Conservation (phyloP, 1,284 basidiomycete genomes). For the Singerocomus inundabilis region DNA sequence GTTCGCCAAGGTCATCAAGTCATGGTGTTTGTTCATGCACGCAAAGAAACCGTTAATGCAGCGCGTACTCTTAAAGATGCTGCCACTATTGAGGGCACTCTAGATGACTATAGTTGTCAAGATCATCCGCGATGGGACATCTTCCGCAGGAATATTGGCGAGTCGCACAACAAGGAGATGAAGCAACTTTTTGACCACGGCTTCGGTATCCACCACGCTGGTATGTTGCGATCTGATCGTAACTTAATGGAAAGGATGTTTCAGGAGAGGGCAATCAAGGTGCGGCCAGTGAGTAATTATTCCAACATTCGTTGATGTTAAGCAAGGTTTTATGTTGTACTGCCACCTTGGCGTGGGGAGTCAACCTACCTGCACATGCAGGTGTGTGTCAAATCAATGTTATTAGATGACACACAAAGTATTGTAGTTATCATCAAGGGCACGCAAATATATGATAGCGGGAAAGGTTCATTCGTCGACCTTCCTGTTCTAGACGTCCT, state of each 20-base stretch:
- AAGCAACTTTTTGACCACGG: conserved; percentile 90
- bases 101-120: conserved; percentile 78
- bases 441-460: conserved; percentile 93
- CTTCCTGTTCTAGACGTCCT: conserved; percentile 95
- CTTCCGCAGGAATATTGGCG: conserved; percentile 77
- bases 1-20: conserved; percentile 93
- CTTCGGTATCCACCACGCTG: conserved; percentile 98
- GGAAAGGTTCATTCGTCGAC: conserved; percentile 88
- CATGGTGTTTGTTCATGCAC: conserved; percentile 99
- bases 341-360: conserved; percentile 98
- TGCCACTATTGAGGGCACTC: conserved; percentile 69
- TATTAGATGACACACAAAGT: conserved; percentile 12
- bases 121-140: conserved; percentile 76
- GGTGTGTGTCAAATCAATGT: conserved; percentile 45
- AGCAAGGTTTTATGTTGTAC: conserved; percentile 95
- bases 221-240: conserved; percentile 93
- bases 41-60: conserved; percentile 97
- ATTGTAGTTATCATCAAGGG: conserved; percentile 91
- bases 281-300: conserved; percentile 30
- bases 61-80: conserved; percentile 85
- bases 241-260: conserved; percentile 98
- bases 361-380: conserved; percentile 98
- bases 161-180: conserved; percentile 95
- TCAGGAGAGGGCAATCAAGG: conserved; percentile 88
- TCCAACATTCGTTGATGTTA: conserved; percentile 6